A percentile compares a stretch with the other conserved stretches of the same genome.
phyloP scores from a whole-genome alignment of 2,329 filamentous ascomycete genomes.

The Byssothecium circinans region DNA sequence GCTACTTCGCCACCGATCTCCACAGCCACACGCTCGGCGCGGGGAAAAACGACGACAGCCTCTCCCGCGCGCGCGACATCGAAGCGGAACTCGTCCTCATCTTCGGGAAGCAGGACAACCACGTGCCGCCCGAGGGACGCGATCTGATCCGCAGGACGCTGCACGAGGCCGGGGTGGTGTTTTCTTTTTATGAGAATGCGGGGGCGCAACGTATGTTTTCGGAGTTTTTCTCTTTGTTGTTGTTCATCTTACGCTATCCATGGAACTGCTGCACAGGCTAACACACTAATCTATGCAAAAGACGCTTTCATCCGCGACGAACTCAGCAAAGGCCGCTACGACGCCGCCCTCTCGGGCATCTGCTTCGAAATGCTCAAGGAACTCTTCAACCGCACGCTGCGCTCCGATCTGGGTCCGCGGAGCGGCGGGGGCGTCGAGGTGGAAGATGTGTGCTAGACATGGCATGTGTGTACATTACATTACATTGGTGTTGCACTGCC shows the following conservation, averaged over 20 bases:
- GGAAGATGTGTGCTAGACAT: slow-evolving; percentile 70
- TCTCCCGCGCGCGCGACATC: slow-evolving; percentile 65
- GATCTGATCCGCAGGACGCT: slow-evolving; percentile 82
- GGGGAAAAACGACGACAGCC: slow-evolving; percentile 63
- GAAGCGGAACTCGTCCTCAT: slow-evolving; percentile 84
- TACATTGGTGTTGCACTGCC: too few species aligned
- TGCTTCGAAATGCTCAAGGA: slow-evolving; percentile 92
- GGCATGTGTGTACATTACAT: too few species aligned
- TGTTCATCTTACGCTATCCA: background rate
- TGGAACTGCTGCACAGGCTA: too few species aligned
- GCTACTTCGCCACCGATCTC: slow-evolving; percentile 92
- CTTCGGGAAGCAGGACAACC: slow-evolving; percentile 87
- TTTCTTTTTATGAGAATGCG: slow-evolving; percentile 86
- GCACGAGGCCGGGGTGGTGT: slow-evolving; percentile 71
- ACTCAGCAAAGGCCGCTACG: slow-evolving; percentile 89
- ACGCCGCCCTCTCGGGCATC: slow-evolving; percentile 80
- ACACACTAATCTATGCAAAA: too few species aligned
- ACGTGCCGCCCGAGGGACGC: slow-evolving; percentile 79
- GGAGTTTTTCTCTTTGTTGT: background rate
- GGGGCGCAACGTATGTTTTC: slow-evolving; percentile 74
- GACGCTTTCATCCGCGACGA: slow-evolving; percentile 93
- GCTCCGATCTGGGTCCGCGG: slow-evolving; percentile 73
- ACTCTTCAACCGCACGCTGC: slow-evolving; percentile 76
- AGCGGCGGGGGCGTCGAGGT: slow-evolving; percentile 63
- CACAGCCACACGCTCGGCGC: slow-evolving; percentile 77